phyloP scores from a whole-genome alignment of 371 early-diverging fungal genomes.

The Funneliformis caledonium region DNA sequence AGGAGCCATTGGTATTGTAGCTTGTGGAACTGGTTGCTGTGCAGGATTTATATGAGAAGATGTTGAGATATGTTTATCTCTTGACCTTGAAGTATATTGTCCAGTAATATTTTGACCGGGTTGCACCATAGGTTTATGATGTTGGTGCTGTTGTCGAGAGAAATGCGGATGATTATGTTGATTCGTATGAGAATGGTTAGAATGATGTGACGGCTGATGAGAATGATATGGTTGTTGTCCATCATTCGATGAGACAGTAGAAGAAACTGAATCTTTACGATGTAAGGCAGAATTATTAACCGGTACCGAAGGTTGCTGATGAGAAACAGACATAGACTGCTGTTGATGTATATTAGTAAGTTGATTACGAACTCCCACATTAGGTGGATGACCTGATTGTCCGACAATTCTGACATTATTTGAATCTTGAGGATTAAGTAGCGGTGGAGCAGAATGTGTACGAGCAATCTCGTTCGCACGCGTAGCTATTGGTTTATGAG shows the following conservation, averaged over 20 bases:
- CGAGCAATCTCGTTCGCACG: constrained; percentile 34
- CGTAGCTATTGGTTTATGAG: background rate
- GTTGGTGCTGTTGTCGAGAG: constrained; percentile 6
- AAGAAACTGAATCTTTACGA: constrained; percentile 39
- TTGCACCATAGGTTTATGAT: constrained; percentile 26
- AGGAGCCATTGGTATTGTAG: background rate
- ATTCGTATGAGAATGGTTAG: constrained; percentile 33
- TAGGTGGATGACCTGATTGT: constrained; percentile 12
- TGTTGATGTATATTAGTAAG: constrained; percentile 10
- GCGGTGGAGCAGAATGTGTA: constrained; percentile 38
- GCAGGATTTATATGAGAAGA: constrained; percentile 23
- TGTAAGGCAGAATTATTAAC: constrained; percentile 2
- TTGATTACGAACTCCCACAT: constrained; percentile 1
- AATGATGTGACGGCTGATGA: constrained; percentile 35
- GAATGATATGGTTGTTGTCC: constrained; percentile 28
- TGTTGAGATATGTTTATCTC: constrained; percentile 8
- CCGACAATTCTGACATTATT: constrained; percentile 4
- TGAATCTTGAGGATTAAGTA: constrained; percentile 27
- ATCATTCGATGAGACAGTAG: constrained; percentile 37
- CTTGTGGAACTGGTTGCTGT: background rate
- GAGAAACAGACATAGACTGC: constrained; percentile 7
- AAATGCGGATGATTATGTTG: constrained; percentile 14
- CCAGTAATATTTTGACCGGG: constrained; percentile 7
- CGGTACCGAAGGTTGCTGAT: constrained; percentile 23
- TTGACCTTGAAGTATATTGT: background rate